Evolutionary conservation across 495 filamentous ascomycete genomes (phyloP).

Genomic region (Beverwykella pulmonaria): DNA sequence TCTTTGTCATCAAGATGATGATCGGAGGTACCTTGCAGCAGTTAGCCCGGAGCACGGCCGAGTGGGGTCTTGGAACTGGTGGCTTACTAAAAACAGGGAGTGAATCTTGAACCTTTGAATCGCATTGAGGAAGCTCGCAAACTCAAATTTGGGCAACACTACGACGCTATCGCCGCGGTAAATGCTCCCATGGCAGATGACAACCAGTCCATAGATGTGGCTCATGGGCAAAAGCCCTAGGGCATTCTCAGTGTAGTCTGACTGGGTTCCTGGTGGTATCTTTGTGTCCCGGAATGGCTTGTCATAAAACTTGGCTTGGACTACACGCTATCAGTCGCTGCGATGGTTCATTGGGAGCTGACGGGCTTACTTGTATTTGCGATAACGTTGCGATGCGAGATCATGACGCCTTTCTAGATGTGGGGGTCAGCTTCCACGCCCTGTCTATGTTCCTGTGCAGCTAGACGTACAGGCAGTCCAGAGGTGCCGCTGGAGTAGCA

Average conservation of each 20-base stretch:
- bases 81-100: conserved; percentile 64
- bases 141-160: conserved; percentile 84
- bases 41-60: background rate
- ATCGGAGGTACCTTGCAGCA: conserved; percentile 76
- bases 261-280: conserved; percentile 20
- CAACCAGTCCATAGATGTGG: conserved; percentile 85
- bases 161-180: conserved; percentile 79
- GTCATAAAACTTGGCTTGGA: conserved; percentile 26
- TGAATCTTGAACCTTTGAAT: conserved; percentile 76
- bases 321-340: conserved; percentile 9
- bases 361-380: conserved; percentile 69
- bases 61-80: conserved; percentile 29
- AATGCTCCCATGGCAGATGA: conserved; percentile 67
- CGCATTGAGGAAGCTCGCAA: conserved; percentile 62
- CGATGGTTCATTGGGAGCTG: conserved; percentile 57
- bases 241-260: conserved; percentile 57
- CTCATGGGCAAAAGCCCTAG: conserved; percentile 80
- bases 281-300: conserved; percentile 34
- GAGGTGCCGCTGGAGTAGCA: conserved; percentile 92
- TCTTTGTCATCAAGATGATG: conserved; percentile 77
- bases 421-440: conserved; percentile 4
- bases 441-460: background rate
- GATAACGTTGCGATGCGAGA: conserved; percentile 86
- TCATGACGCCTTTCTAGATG: conserved; percentile 88
- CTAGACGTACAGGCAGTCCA: conserved; percentile 67